A percentile compares a stretch with the other conserved stretches of the same genome.
These are phyloP conservation scores for Craterostigma plantagineum DNA, from an alignment of 257 asterid genomes.

Conservation along the genomic window DNA sequence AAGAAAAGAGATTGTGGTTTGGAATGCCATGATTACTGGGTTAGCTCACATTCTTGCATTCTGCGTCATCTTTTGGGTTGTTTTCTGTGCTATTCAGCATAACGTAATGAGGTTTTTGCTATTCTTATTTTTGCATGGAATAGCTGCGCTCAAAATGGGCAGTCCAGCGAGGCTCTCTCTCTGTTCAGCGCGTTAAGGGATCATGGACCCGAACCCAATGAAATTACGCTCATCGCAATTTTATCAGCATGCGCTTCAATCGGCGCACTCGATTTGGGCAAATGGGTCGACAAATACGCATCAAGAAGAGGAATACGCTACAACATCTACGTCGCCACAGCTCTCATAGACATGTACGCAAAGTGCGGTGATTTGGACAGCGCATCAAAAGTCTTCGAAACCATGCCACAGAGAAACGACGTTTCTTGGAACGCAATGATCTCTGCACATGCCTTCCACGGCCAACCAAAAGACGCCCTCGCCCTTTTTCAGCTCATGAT, in stretches of 20 bases:
- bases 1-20: constrained; percentile 44
- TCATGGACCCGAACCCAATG: constrained; percentile 43
- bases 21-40: constrained; percentile 97
- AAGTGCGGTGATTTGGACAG: constrained; percentile 58
- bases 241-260: constrained; percentile 80
- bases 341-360: constrained; percentile 81
- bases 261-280: constrained; percentile 64
- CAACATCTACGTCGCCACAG: constrained; percentile 54
- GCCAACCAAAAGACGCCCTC: constrained; percentile 54
- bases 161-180: constrained; percentile 48
- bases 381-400: constrained; percentile 48
- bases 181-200: constrained; percentile 52
- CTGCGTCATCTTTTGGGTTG: neutral
- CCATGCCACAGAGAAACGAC: constrained; percentile 47
- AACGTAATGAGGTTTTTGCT: constrained; percentile 4
- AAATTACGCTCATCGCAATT: constrained; percentile 59
- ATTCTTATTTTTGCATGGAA: constrained; percentile 6
- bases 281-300: constrained; percentile 51
- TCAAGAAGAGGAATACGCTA: constrained; percentile 23
- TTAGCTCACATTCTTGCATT: constrained; percentile 8
- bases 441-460: constrained; percentile 72
- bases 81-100: neutral
- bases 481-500: constrained; percentile 51
- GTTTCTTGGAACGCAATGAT: constrained; percentile 92
- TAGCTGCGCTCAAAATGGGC: constrained; percentile 81